Evolutionary conservation across 2,329 filamentous ascomycete species (phyloP).

Genomic region (Fusarium miscanthi): DNA sequence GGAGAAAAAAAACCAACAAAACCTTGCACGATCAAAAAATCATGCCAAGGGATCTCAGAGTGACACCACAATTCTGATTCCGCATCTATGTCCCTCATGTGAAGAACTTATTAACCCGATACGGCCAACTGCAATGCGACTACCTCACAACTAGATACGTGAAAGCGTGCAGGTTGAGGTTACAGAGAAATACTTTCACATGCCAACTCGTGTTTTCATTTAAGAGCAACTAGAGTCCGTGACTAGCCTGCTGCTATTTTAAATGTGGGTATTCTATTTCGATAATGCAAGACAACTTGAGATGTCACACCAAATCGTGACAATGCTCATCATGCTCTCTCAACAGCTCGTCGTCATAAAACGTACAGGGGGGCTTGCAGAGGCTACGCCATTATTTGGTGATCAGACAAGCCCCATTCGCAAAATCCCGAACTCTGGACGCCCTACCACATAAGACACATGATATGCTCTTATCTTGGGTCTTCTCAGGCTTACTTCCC

Average conservation of each 20-base stretch:
- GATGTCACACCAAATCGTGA: background rate
- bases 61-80: slow-evolving; percentile 13
- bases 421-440: background rate
- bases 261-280: background rate
- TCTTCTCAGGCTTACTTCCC: slow-evolving; percentile 6
- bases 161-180: background rate
- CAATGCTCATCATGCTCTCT: background rate
- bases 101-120: slow-evolving; percentile 10
- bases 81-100: slow-evolving; percentile 16
- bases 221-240: background rate
- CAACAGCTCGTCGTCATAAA: background rate
- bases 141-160: background rate
- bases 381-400: background rate
- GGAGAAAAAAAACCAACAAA: slow-evolving; percentile 13
- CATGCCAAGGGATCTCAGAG: slow-evolving; percentile 13
- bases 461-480: slow-evolving; percentile 11
- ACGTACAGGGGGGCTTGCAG: background rate
- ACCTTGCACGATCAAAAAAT: slow-evolving; percentile 4
- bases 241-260: slow-evolving; percentile 6
- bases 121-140: slow-evolving; percentile 9
- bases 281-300: background rate
- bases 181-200: slow-evolving; percentile 15
- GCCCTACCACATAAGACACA: slow-evolving; percentile 15
- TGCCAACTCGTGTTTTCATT: slow-evolving; percentile 3
- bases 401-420: background rate